Base-by-base conservation (phyloP, 2,329 filamentous ascomycete species). In the Xylariaceae sp. region DNA sequence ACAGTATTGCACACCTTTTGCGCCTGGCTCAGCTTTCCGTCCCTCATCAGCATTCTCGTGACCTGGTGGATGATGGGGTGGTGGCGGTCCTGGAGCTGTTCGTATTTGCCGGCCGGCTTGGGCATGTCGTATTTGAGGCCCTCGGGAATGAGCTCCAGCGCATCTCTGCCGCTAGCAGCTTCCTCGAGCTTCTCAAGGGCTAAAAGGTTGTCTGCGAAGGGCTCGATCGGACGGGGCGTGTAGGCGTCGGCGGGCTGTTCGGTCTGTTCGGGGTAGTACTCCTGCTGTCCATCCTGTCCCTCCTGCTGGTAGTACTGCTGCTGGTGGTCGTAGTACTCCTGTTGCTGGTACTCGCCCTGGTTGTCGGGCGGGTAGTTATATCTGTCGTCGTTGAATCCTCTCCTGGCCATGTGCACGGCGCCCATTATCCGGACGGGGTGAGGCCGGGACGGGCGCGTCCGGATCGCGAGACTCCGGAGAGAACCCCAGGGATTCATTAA, bases 1-100 rank as follows among this genome's bases (percentile, higher is more conserved):
- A 15, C 9, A 35, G 18, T 61, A 62, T 59, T 61, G 44, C 63
- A 39, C 58, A 96, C 92, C 78, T 87, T 86, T 75, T 99, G 91
- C n/a, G 94, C 94, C 73, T 84, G 82, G 71, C 88, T 88, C 73
- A 96, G 84, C 79, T 97, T 95, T 67, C 94, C 94, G 75, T 97
- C 84, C 68, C 81, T 80, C 93, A 97, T 99, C 64, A 99, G 76
- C 67, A 96, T 80, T 72, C 92, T 92, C 15, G 92, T 96, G 68
- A 97, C 81, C 77, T 97, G 94, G 65, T 88, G 80, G 52, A 97
- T 80, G 6, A 97, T 81, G 1, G 90, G 85, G 71, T 97, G 89
- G 72, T 97, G 96, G 69, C 94, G 85, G 72, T 90, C 80, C 74
- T 92, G 89, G 68, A 93, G 77, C 75, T 90, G 81, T 71, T 79